Evolutionary conservation across 192 early-diverging fungal genomes (phyloP), one percentile per base, ranked within the genome.

Genomic region (Funneliformis geosporum): DNA sequence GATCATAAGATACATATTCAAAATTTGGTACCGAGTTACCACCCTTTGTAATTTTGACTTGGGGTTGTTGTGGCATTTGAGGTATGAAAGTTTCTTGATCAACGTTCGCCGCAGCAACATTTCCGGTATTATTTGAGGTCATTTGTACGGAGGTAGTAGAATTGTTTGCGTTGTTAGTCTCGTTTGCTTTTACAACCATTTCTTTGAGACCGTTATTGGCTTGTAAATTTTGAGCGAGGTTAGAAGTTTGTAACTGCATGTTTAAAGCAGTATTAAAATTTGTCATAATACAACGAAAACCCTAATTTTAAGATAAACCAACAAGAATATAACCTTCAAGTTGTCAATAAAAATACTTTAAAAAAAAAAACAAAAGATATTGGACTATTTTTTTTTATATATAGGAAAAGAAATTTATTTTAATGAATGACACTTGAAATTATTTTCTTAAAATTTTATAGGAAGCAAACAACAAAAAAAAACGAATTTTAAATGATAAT

Each of bases 1-100:
- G 46, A 40, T 74, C 73, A 40, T 74, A 74, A 23, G 73, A 74
- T 38, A 74, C 46, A 16, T 60, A 60, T 28, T 74, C 73, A 74
- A 74, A 74, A 39, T 55, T 74, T 28, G 73, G 73, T 23, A 69
- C 67, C 0, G 67, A n/a, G 9, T 39, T 39, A n/a, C 67, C 67
- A 69, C 67, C 67, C 10, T 69, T 69, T 10, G 67, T 43, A 69
- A 40, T 69, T 69, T 42, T 69, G 14, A 42, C 33, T 40, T 44
- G 67, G 8, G 67, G 67, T 65, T 25, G 62, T 42, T 69, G 67
- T 42, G 67, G 67, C 18, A 69, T n/a, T 69, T 69, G 67, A 18
- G 67, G 67, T 23, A 69, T 69, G 11, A 44, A 69, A 23, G 38
- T 40, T 16, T 69, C 67, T 69, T 69, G 67, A 69, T 69, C 67